Conservation (phyloP, 2,329 filamentous ascomycete species). For the Xylaria sp. region DNA sequence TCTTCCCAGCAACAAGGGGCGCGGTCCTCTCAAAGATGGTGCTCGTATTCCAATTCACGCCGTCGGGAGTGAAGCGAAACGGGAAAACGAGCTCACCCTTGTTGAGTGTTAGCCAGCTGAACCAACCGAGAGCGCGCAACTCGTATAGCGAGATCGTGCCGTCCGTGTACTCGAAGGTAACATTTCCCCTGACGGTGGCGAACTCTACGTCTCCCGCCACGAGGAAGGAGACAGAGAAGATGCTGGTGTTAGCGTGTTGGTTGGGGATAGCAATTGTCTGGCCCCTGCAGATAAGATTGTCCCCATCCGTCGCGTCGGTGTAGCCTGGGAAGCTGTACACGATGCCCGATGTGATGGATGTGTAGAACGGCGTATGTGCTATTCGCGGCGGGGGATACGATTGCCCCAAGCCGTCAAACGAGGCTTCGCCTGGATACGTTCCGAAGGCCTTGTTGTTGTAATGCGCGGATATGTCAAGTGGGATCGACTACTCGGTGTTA, state of each 20-base stretch:
- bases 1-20: constrained; percentile 45
- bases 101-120: constrained; percentile 51
- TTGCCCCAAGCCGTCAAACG: constrained; percentile 50
- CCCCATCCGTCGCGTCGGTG: constrained; percentile 39
- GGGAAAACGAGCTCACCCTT: constrained; percentile 53
- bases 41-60: constrained; percentile 44
- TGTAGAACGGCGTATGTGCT: constrained; percentile 42
- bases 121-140: constrained; percentile 52
- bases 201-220: constrained; percentile 48
- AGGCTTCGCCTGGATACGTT: constrained; percentile 49
- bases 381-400: constrained; percentile 48
- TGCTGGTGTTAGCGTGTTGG: constrained; percentile 23
- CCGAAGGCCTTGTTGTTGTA: constrained; percentile 58
- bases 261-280: constrained; percentile 46
- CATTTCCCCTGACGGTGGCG: constrained; percentile 47
- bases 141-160: constrained; percentile 47
- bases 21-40: constrained; percentile 53
- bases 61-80: constrained; percentile 45
- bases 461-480: constrained; percentile 42
- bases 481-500: constrained; percentile 35
- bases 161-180: constrained; percentile 51
- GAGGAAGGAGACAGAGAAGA: constrained; percentile 51
- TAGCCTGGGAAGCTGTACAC: constrained; percentile 51
- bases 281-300: constrained; percentile 51
- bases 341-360: constrained; percentile 48